Evolutionary conservation across 495 filamentous ascomycete species (phyloP), one percentile per base, ranked within the genome.

Genomic region (Talaromyces adpressus): DNA sequence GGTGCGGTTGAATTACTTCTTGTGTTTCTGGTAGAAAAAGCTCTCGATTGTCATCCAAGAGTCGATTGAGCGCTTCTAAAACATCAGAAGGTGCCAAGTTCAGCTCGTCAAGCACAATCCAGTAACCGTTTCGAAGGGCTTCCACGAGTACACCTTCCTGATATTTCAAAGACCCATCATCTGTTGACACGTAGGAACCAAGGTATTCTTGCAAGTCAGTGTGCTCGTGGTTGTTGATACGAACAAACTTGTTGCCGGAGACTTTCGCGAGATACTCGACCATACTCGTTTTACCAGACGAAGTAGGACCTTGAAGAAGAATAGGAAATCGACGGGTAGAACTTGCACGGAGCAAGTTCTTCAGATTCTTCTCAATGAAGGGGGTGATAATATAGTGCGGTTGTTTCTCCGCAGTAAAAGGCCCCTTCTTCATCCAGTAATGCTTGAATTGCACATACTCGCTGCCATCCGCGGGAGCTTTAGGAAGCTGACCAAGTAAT

Each of bases 141-240:
- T 93, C 89, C 2, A 98, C 93, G 27, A 99, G 75, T n/a, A 97
- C 78, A 54, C 95, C 95, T 72, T 99, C 95, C 74, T 96, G 91
- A 66, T 96, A 99, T 16, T 79, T 82, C 57, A 99, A 80, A 61
- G 89, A 88, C 9, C 95, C 95, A 69, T 92, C 89, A 5, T 86
- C 77, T 54, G 87, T 87, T 14, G 95, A 97, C 8, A 97, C 77
- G 69, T 99, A 99, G 0, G 92, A 92, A 16, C 95, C 95, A 1
- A 99, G 81, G 69, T 99, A 99, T 71, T 99, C 95, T 72, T 99
- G 95, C 30, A 99, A 80, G 74, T 99, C 95, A 0, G 95, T 98
- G 71, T 98, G 93, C 67, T 99, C 95, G 72, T 99, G 95, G 68
- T 99, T 99, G 77, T 99, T 99, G 78, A 99, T 97, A 62, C 95